These are phyloP conservation scores for Platanthera guangdongensis DNA, from an alignment of 106 monocot species.

Conservation along the genomic window DNA sequence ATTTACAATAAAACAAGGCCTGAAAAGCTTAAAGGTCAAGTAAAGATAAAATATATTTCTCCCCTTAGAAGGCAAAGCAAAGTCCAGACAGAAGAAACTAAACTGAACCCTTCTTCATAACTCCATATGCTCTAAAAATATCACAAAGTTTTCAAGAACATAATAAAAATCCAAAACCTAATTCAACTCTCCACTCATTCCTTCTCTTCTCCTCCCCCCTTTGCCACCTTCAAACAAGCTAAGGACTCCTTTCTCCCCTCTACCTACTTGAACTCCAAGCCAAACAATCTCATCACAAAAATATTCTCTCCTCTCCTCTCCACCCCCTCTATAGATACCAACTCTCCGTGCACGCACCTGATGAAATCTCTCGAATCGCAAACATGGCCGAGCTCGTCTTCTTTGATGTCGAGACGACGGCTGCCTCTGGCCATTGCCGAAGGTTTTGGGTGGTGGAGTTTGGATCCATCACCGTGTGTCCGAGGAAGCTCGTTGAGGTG, in stretches of 20 bases:
- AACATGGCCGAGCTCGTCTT: slow-evolving; percentile 49
- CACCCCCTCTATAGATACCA: neutral
- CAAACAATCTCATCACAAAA: slow-evolving; percentile 34
- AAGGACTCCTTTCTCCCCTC: slow-evolving; percentile 20
- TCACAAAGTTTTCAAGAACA: neutral
- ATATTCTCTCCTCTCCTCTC: neutral
- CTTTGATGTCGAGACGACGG: slow-evolving; percentile 83
- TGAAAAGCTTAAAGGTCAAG: too few species aligned
- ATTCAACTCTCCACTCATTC: neutral
- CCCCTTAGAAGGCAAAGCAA: neutral
- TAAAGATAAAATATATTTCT: neutral
- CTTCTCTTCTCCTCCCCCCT: neutral
- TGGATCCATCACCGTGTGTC: slow-evolving; percentile 80
- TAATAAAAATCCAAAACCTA: neutral
- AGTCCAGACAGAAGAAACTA: neutral
- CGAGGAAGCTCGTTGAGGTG: slow-evolving; percentile 69
- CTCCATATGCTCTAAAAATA: neutral
- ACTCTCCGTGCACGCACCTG: neutral
- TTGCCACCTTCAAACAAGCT: slow-evolving; percentile 9
- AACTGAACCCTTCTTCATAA: neutral
- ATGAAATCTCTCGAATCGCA: neutral
- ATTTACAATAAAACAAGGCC: too few species aligned
- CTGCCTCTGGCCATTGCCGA: slow-evolving; percentile 19
- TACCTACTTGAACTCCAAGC: slow-evolving; percentile 52
- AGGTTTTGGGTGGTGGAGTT: slow-evolving; percentile 73